Conservation (phyloP, 768 basidiomycete genomes). For the Glaciozyma martinii region DNA sequence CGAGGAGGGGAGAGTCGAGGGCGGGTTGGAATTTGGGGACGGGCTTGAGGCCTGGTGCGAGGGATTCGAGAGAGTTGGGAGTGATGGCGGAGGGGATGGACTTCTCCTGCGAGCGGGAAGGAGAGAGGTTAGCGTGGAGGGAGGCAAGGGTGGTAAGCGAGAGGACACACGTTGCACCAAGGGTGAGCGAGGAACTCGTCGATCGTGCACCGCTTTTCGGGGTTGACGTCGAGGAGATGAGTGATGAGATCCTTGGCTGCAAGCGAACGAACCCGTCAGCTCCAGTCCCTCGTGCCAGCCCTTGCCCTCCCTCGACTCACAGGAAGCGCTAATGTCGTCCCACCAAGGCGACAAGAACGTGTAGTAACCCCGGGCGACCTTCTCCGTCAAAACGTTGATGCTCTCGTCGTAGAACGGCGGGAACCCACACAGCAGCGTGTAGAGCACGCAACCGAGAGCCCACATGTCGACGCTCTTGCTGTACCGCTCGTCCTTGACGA, state of each 20-base stretch:
- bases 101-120: conserved; percentile 29
- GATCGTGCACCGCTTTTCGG: conserved; percentile 89
- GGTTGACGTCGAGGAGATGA: conserved; percentile 90
- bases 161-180: conserved; percentile 62
- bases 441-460: conserved; percentile 98
- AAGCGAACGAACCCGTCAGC: neutral
- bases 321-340: conserved; percentile 81
- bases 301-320: conserved; percentile 43
- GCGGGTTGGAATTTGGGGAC: conserved; percentile 28
- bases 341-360: conserved; percentile 99
- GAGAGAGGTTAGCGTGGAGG: neutral
- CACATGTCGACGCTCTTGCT: conserved; percentile 99
- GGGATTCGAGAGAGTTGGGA: conserved; percentile 38
- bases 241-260: conserved; percentile 89
- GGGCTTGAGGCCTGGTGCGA: conserved; percentile 42
- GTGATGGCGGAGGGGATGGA: conserved; percentile 55
- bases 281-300: conserved; percentile 22
- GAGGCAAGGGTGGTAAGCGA: neutral
- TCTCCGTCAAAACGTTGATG: conserved; percentile 94
- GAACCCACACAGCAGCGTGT: conserved; percentile 84
- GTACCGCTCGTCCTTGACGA: conserved; percentile 96
- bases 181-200: conserved; percentile 95
- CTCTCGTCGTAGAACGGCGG: conserved; percentile 98
- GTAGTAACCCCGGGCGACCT: conserved; percentile 93
- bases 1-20: conserved; percentile 83